Percentiles rank a stretch among this genome's conserved stretches.
These are phyloP conservation scores for Raphanus hybrid DNA, from an alignment of 441 rosid genomes.

Conservation along the genomic window DNA sequence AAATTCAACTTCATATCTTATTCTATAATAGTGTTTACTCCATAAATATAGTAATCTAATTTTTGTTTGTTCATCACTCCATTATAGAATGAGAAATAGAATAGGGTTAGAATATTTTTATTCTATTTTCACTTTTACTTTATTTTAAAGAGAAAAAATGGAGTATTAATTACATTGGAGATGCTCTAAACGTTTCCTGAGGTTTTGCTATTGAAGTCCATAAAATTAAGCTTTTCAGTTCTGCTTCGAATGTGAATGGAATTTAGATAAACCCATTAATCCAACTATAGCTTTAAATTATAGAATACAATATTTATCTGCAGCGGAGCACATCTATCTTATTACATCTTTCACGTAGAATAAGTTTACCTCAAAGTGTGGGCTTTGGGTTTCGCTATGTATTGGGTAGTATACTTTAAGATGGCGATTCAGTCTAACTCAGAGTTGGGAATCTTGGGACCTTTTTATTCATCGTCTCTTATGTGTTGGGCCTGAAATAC, in stretches of 20 bases:
- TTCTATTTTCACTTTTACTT: no score
- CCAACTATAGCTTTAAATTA: no score
- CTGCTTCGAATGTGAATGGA: not conserved
- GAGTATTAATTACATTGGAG: no score
- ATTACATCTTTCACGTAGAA: not conserved
- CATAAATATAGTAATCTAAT: no score
- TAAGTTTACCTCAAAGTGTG: not conserved
- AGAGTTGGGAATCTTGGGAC: not conserved
- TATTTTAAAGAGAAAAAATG: no score
- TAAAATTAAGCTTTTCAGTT: not conserved
- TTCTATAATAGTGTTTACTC: no score
- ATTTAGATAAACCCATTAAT: not conserved
- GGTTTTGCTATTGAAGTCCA: not conserved
- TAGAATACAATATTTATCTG: not conserved
- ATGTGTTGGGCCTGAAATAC: constrained; percentile 13
- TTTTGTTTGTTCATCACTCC: no score
- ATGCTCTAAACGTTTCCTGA: not conserved
- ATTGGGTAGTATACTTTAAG: no score
- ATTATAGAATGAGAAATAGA: no score
- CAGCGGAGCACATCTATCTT: not conserved
- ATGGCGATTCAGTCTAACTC: not conserved
- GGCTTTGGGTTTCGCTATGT: not conserved
- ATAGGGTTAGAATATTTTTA: no score
- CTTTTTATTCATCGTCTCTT: not conserved
- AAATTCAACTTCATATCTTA: no score